Base-by-base conservation (phyloP, 2,329 filamentous ascomycete species). In the Cercospora sp. region DNA sequence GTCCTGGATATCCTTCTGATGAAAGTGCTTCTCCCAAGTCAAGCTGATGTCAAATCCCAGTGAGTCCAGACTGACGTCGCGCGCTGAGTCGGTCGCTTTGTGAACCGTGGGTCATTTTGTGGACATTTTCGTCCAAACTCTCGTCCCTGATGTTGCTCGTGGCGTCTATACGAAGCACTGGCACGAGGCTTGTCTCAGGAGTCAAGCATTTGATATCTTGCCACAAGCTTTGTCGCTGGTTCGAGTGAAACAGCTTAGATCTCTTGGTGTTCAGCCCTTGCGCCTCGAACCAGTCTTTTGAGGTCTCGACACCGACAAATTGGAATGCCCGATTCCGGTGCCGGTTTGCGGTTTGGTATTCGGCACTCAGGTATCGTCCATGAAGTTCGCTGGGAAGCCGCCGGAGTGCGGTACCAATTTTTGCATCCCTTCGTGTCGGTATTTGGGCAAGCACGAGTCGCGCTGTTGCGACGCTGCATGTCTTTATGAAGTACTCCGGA, bases 131-230 rank as follows among this genome's bases (percentile, higher is more conserved):
- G 45, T 13, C 1, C n/a, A 49, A 21, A 49, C 3, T 49, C 8
- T 49, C 45, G 45, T 10, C n/a, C n/a, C 10, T 49, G 1, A 12
- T 12, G 4, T 2, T 10, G 45, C 45, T 21, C n/a, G 10, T 49
- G 45, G 45, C 45, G 45, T 24, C 45, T 49, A 21, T 49, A 57
- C 53, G n/a, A 28, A 57, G 12, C 53, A 57, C 53, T 32, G 53
- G 18, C 53, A 58, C n/a, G 26, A 28, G 53, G 30, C 53, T 58
- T 58, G 53, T 58, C 26, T 58, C 53, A 58, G 30, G 16, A 58
- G 26, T 58, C 53, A 30, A 58, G 53, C 13, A 58, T 32, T 58
- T 2, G 5, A 30, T 3, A 13, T 58, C 53, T 24, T 9, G 24
- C 8, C 53, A 28, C 16, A 58, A 16, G 21, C 26, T 58, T 58